Evolutionary conservation across 352 stramenopile species (phyloP).

Genomic region (Phytophthora rubi): DNA sequence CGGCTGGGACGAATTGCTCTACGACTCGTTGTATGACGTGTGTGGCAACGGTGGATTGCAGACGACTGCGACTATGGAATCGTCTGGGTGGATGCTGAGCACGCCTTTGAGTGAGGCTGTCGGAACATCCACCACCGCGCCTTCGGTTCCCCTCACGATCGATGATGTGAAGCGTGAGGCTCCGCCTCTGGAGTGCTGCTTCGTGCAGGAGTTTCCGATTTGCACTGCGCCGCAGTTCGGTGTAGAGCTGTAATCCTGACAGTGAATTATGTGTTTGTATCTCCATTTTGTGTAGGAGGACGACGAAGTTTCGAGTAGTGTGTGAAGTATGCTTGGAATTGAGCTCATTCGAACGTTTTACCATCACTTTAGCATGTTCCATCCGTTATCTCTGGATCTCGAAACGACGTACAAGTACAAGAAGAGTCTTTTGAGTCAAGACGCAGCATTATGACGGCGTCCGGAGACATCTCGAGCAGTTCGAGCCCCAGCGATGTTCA

Average conservation of each 20-base stretch:
- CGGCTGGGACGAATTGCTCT: constrained; percentile 36
- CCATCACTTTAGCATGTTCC: neutral
- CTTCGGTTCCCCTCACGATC: neutral
- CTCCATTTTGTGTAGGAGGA: too few species aligned
- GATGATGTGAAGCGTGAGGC: constrained; percentile 24
- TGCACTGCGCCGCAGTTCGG: constrained; percentile 11
- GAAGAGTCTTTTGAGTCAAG: neutral
- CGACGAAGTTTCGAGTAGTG: too few species aligned
- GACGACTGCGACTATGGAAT: neutral
- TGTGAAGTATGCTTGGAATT: constrained; percentile 18
- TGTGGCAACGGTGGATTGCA: constrained; percentile 13
- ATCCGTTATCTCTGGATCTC: constrained; percentile 4
- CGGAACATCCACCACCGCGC: too few species aligned
- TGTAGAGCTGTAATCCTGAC: constrained; percentile 27
- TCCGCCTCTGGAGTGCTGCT: constrained; percentile 6
- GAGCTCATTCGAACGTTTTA: constrained; percentile 9
- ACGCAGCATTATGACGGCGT: constrained; percentile 20
- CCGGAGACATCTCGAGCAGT: constrained; percentile 18
- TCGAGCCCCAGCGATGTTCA: constrained; percentile 16
- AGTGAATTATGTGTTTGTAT: constrained; percentile 1
- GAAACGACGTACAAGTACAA: constrained; percentile 19
- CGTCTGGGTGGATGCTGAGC: constrained; percentile 18
- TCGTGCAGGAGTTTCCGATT: constrained; percentile 3
- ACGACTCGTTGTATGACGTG: constrained; percentile 33
- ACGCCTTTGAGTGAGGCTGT: constrained; percentile 21